phyloP scores from a whole-genome alignment of 805 yeast genomes.

The Nakazawaea wickerhamii region DNA sequence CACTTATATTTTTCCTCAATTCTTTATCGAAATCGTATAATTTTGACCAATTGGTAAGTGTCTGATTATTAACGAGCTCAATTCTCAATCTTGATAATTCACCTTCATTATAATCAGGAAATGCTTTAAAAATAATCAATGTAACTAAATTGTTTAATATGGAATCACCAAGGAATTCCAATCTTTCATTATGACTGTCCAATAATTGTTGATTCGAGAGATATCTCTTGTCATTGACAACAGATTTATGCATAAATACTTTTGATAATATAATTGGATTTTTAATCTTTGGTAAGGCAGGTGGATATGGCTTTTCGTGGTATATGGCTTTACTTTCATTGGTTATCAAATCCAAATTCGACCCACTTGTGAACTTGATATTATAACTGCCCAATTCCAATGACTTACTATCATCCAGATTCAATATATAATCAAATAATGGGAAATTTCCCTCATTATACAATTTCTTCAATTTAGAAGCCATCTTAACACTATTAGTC shows the following conservation, averaged over 20 bases:
- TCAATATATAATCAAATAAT: constrained; percentile 50
- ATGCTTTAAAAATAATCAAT: constrained; percentile 53
- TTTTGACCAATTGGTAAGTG: constrained; percentile 64
- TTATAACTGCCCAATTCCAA: constrained; percentile 18
- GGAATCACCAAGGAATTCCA: constrained; percentile 90
- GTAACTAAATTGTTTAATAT: constrained; percentile 72
- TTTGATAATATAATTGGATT: constrained; percentile 55
- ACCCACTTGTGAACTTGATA: not conserved
- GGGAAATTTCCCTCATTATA: constrained; percentile 43
- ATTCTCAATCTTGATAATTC: constrained; percentile 67
- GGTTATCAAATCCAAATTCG: constrained; percentile 16
- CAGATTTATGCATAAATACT: constrained; percentile 80
- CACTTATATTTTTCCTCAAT: constrained; percentile 47
- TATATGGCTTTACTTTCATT: constrained; percentile 15
- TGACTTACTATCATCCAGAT: constrained; percentile 29
- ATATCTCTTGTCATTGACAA: constrained; percentile 51
- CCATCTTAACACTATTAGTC: constrained; percentile 51
- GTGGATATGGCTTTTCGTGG: constrained; percentile 40
- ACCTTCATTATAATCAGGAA: constrained; percentile 77
- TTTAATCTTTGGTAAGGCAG: constrained; percentile 63
- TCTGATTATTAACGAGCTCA: constrained; percentile 64
- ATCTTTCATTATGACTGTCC: constrained; percentile 71
- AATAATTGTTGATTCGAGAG: constrained; percentile 53
- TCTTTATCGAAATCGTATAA: constrained; percentile 60
- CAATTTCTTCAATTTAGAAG: constrained; percentile 52